phyloP scores from a whole-genome alignment of 73 alveolate genomes.

The Stentor roeselii region DNA sequence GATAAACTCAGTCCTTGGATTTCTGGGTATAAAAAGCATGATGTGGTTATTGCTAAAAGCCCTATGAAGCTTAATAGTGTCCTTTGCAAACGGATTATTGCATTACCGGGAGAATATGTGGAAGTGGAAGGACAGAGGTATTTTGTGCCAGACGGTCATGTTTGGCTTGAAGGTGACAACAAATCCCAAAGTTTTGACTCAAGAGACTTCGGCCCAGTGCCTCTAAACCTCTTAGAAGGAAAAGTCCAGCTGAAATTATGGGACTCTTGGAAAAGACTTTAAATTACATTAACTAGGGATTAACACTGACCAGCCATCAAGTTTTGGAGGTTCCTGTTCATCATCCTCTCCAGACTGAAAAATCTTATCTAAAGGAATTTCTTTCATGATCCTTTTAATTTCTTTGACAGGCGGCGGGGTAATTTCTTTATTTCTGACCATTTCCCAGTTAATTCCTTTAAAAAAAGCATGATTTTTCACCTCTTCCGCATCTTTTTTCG shows the following conservation, averaged over 20 bases:
- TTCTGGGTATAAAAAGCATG: background rate
- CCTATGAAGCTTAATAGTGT: slow-evolving; percentile 17
- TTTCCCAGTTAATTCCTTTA: slow-evolving; percentile 71
- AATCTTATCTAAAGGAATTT: background rate
- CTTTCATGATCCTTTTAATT: slow-evolving; percentile 14
- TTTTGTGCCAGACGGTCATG: slow-evolving; percentile 49
- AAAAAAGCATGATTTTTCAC: slow-evolving; percentile 81
- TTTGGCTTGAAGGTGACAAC: slow-evolving; percentile 58
- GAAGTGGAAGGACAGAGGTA: slow-evolving; percentile 16
- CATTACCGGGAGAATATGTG: slow-evolving; percentile 8
- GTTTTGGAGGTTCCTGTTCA: background rate
- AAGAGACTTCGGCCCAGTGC: slow-evolving; percentile 50
- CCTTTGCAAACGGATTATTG: slow-evolving; percentile 23
- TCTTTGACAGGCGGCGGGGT: slow-evolving; percentile 42
- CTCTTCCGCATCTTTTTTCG: slow-evolving; percentile 67
- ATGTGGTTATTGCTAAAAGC: slow-evolving; percentile 6
- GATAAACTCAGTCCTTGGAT: slow-evolving; percentile 9
- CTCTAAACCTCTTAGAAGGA: slow-evolving; percentile 42
- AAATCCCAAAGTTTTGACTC: slow-evolving; percentile 39
- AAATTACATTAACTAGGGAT: background rate
- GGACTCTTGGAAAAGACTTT: slow-evolving; percentile 1
- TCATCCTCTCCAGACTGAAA: background rate
- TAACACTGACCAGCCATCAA: slow-evolving; percentile 21
- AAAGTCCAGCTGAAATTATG: slow-evolving; percentile 36
- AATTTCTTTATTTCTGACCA: slow-evolving; percentile 38